Base-by-base conservation (phyloP, 202 grass and related monocot genomes). In the Panicum hallii region DNA sequence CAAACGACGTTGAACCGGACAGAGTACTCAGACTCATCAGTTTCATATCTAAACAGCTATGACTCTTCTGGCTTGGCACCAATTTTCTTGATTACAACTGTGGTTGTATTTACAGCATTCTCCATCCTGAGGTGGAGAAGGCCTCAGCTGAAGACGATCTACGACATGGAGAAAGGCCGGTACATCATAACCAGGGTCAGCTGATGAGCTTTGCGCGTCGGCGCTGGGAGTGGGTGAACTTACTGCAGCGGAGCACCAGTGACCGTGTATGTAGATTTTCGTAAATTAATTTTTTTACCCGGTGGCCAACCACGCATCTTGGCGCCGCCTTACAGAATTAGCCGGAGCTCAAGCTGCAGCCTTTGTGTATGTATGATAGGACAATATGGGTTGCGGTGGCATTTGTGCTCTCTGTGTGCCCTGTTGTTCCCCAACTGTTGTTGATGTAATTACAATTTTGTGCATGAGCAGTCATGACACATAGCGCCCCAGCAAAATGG, bases 91-190 rank as follows among this genome's bases (percentile, higher is more conserved):
- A 87, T 94, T 67, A 49, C 78, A 48, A 40, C 71, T 32, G 30
- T 93, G 73, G 48, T 94, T 78, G 61, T 89, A 72, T 82, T 95
- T 83, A 90, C 89, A 74, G 86, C 82, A 45, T 92, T 84, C 81
- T 90, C 70, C 22, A 85, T 98, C 45, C 38, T 90, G 67, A 93
- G 43, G 85, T 90, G 87, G 91, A 84, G 64, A 77, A 89, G 83
- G 73, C 84, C 91, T 68, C 89, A 54, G 50, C 79, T 90, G 56
- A 93, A 84, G 85, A 92, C 81, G 12, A 89, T 94, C 87, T 94
- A 86, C 86, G 78, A 90, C 78, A 87, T 92, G 86, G 89, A 98
- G 89, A 98, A 92, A 92, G 89, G 89, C 10, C 56, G 89, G 63
- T 92, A 94, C 47, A 84, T 95, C 61, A 88, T 93, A 77, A 91